A percentile compares a stretch with the other conserved stretches of the same genome.
Conservation (phyloP, 225 moss, liverwort and hornwort species). For the Pseudoscleropodium purum region DNA sequence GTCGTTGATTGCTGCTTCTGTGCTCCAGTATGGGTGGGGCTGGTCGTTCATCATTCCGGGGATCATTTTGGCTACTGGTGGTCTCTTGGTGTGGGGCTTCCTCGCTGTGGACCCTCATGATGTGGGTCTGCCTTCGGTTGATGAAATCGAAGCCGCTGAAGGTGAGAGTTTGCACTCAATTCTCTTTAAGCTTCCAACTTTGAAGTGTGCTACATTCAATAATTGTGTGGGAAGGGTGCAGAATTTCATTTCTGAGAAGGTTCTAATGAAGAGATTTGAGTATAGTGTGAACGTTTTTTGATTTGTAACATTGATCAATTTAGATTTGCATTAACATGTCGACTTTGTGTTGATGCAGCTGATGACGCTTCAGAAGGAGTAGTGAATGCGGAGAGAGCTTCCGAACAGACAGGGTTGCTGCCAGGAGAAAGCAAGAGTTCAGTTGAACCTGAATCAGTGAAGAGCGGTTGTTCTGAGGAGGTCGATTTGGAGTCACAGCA, state of each 20-base stretch:
- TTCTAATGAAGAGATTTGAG: background rate
- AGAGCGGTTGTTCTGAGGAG: background rate
- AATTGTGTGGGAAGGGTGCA: background rate
- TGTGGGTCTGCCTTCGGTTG: slow-evolving; percentile 35
- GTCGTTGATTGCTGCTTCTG: slow-evolving; percentile 57
- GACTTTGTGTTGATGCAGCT: background rate
- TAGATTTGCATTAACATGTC: background rate
- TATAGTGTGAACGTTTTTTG: background rate
- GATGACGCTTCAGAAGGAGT: background rate
- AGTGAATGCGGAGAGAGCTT: background rate
- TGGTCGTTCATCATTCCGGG: slow-evolving; percentile 86
- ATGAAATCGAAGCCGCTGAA: slow-evolving; percentile 29
- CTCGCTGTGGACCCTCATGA: slow-evolving; percentile 68
- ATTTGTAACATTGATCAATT: background rate
- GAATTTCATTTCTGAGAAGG: background rate
- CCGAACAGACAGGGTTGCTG: slow-evolving; percentile 1
- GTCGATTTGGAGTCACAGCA: slow-evolving; percentile 22
- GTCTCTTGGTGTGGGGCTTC: slow-evolving; percentile 55
- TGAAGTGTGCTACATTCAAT: background rate
- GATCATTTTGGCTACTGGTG: slow-evolving; percentile 40
- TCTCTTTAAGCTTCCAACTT: background rate
- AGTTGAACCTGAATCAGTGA: background rate
- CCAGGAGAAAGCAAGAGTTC: background rate
- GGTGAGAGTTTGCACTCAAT: background rate
- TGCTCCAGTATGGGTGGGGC: slow-evolving; percentile 69